Percentiles rank a stretch among this genome's conserved stretches.
Evolutionary conservation across 306 rosid genomes (phyloP).

Genomic region (Pyrus bretschneideri): DNA sequence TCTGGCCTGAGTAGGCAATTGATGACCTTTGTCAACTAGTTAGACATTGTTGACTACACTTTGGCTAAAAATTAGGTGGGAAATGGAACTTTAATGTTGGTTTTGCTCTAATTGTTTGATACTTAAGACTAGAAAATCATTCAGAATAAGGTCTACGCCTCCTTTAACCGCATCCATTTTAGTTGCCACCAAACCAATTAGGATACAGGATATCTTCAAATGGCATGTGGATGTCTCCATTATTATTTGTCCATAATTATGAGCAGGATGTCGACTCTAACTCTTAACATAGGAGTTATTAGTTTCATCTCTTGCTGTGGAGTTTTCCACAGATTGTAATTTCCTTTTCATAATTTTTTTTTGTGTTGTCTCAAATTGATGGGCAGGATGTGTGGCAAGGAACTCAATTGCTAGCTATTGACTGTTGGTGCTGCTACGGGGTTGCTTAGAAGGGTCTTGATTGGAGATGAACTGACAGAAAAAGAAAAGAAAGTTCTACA

Average conservation of each 20-base stretch:
- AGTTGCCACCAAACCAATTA: neutral
- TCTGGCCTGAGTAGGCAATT: constrained; percentile 13
- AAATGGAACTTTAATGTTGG: neutral
- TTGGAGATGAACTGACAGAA: constrained; percentile 84
- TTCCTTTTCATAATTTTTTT: neutral
- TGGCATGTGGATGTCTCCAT: neutral
- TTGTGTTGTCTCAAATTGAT: neutral
- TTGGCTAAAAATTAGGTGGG: neutral
- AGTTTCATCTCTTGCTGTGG: neutral
- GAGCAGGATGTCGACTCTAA: neutral
- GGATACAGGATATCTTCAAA: neutral
- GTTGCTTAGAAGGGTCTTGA: constrained; percentile 64
- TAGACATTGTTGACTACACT: neutral
- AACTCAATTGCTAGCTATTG: constrained; percentile 89
- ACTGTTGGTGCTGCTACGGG: constrained; percentile 68
- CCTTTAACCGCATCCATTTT: neutral
- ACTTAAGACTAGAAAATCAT: neutral
- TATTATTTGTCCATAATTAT: neutral
- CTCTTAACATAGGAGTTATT: neutral
- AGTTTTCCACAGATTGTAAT: neutral
- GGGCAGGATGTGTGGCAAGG: constrained; percentile 98
- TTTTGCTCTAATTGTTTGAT: neutral
- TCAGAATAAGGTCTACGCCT: neutral
- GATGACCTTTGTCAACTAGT: neutral
- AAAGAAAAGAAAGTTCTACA: constrained; percentile 77